A percentile compares a stretch with the other conserved stretches of the same genome.
Conservation (phyloP, 495 filamentous ascomycete species). For the Chaetomium fimeti region DNA sequence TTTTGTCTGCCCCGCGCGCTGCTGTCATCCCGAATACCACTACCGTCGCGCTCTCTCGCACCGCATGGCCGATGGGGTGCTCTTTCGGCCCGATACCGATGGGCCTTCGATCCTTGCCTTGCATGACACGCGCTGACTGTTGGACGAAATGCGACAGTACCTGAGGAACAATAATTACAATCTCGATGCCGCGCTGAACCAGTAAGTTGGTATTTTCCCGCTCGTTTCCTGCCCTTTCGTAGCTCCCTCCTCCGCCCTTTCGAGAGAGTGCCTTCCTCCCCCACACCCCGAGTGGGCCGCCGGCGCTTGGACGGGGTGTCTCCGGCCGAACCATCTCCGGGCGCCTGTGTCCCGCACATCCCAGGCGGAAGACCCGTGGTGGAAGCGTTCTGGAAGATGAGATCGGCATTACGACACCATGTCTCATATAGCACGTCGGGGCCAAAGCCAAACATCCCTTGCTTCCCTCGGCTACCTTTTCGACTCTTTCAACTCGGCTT, state of each 20-base stretch:
- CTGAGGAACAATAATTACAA: slow-evolving; percentile 46
- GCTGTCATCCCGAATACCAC: not conserved
- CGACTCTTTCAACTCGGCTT: slow-evolving; percentile 5
- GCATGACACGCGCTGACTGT: slow-evolving; percentile 23
- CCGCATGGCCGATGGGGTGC: slow-evolving; percentile 20
- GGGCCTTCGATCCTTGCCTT: slow-evolving; percentile 31
- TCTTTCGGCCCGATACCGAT: slow-evolving; percentile 35
- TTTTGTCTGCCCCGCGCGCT: slow-evolving; percentile 12
- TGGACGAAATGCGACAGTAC: slow-evolving; percentile 37
- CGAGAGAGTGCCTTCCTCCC: not conserved
- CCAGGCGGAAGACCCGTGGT: not conserved
- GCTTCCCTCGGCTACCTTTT: slow-evolving; percentile 12
- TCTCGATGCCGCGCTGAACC: slow-evolving; percentile 47
- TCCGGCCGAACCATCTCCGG: not conserved
- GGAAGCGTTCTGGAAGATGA: slow-evolving; percentile 23
- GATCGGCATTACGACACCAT: slow-evolving; percentile 36
- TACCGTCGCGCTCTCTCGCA: slow-evolving; percentile 19
- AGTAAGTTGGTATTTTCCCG: slow-evolving; percentile 7
- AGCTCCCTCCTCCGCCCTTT: not conserved
- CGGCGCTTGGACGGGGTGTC: not conserved
- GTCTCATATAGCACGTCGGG: slow-evolving; percentile 30
- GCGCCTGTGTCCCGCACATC: not conserved
- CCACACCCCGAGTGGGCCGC: not conserved
- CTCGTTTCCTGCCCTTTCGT: not conserved
- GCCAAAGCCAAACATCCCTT: slow-evolving; percentile 18